phyloP scores from a whole-genome alignment of 2,329 filamentous ascomycete genomes.

The Orbilia blumenaviensis region DNA sequence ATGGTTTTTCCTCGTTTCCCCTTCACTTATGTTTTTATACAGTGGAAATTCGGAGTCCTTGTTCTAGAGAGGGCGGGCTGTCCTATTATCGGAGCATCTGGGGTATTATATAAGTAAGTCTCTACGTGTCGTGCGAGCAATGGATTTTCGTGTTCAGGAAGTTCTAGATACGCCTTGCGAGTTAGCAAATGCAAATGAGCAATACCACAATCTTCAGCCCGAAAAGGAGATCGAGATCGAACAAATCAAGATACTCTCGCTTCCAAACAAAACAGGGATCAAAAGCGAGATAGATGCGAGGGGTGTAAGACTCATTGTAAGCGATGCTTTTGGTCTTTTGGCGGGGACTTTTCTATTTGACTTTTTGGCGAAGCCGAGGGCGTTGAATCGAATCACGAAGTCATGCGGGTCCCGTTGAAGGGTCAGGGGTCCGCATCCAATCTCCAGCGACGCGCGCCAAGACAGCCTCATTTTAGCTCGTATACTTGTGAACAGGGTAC shows the following conservation, averaged over 20 bases:
- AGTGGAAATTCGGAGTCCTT: neutral
- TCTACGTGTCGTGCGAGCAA: too few relatives aligned
- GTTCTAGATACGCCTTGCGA: neutral
- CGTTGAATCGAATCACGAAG: constrained; percentile 12
- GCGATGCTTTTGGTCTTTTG: neutral
- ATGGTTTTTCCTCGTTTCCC: constrained; percentile 14
- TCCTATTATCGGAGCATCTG: neutral
- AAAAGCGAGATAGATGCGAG: neutral
- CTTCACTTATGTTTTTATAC: neutral
- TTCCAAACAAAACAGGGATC: neutral
- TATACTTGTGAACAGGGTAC: neutral
- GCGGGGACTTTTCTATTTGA: neutral
- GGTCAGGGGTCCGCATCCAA: neutral
- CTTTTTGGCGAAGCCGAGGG: neutral
- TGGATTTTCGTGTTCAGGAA: neutral
- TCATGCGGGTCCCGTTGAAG: neutral
- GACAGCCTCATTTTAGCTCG: neutral
- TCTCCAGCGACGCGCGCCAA: neutral
- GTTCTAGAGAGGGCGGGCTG: neutral
- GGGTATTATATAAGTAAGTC: neutral
- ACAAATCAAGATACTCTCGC: too few relatives aligned
- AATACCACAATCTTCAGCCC: too few relatives aligned
- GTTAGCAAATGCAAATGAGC: too few relatives aligned
- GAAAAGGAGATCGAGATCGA: too few relatives aligned
- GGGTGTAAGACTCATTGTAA: constrained; percentile 5